Evolutionary conservation across 345 rosid genomes (phyloP).

Genomic region (Citrus unshiu): DNA sequence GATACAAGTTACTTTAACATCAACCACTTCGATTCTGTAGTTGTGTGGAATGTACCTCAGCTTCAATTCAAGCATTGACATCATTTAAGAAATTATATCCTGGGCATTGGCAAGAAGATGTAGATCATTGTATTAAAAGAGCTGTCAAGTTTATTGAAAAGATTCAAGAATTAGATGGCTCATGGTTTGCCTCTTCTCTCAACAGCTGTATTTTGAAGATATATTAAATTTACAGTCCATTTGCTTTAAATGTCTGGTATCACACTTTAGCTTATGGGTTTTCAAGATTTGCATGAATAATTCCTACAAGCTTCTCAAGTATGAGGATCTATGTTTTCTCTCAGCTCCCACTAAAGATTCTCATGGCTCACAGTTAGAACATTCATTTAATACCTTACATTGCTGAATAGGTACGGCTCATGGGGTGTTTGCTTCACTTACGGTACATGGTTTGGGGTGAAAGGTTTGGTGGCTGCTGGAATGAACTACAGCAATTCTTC

Average conservation of each 20-base stretch:
- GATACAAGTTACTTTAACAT: conserved; percentile 12
- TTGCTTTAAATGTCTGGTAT: neutral
- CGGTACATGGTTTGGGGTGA: conserved; percentile 80
- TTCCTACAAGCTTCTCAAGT: neutral
- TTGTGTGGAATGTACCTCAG: conserved; percentile 93
- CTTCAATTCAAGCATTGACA: conserved; percentile 83
- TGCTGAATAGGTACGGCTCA: conserved; percentile 78
- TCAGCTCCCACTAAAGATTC: neutral
- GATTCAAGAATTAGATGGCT: conserved; percentile 80
- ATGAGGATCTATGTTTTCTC: neutral
- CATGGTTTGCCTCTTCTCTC: conserved; percentile 61
- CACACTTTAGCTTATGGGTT: neutral
- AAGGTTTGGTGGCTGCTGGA: conserved; percentile 77
- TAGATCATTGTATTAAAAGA: conserved; percentile 68
- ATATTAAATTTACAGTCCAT: neutral
- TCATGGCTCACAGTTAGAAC: neutral
- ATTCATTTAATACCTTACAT: neutral
- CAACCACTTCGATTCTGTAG: conserved; percentile 32
- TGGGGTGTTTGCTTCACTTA: conserved; percentile 94
- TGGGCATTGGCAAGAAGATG: conserved; percentile 70
- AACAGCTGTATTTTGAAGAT: conserved; percentile 1
- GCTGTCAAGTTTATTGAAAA: conserved; percentile 61
- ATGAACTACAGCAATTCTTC: conserved; percentile 53
- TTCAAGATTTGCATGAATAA: conserved; percentile 4
- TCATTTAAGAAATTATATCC: conserved; percentile 67